Conservation (phyloP, 2,329 filamentous ascomycete genomes). For the Claviceps pazoutovae region DNA sequence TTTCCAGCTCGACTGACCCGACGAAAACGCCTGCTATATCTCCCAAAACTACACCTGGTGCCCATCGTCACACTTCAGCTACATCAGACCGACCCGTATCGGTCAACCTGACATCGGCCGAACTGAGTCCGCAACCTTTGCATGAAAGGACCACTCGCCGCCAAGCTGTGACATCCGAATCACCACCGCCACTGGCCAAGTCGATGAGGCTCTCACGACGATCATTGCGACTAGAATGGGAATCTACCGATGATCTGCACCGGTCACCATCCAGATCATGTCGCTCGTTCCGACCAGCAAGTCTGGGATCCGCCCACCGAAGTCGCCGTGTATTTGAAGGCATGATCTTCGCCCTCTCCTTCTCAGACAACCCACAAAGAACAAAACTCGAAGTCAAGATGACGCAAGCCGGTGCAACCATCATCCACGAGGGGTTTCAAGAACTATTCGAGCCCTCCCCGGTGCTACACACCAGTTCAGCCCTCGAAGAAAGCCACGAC, state of each 20-base stretch:
- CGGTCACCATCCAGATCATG: conserved; percentile 21
- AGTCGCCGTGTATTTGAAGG: conserved; percentile 46
- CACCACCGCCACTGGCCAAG: conserved; percentile 14
- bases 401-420: conserved; percentile 52
- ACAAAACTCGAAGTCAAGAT: conserved; percentile 47
- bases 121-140: conserved; percentile 8
- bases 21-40: conserved; percentile 26
- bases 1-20: conserved; percentile 27
- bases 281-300: conserved; percentile 15
- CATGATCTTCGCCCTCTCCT: conserved; percentile 82
- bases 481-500: conserved; percentile 16
- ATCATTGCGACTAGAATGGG: conserved; percentile 20
- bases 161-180: conserved; percentile 12
- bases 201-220: conserved; percentile 11
- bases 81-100: conserved; percentile 11
- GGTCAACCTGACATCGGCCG: conserved; percentile 14
- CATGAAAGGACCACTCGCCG: conserved; percentile 8
- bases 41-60: conserved; percentile 22
- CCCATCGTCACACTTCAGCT: conserved; percentile 15
- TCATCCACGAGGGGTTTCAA: conserved; percentile 66
- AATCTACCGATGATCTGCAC: conserved; percentile 36
- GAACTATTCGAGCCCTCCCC: conserved; percentile 52
- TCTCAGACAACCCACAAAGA: conserved; percentile 31
- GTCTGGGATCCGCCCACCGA: conserved; percentile 12
- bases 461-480: conserved; percentile 19